Conservation (phyloP, 2,329 filamentous ascomycete genomes). For the Westerdykella ornata region DNA sequence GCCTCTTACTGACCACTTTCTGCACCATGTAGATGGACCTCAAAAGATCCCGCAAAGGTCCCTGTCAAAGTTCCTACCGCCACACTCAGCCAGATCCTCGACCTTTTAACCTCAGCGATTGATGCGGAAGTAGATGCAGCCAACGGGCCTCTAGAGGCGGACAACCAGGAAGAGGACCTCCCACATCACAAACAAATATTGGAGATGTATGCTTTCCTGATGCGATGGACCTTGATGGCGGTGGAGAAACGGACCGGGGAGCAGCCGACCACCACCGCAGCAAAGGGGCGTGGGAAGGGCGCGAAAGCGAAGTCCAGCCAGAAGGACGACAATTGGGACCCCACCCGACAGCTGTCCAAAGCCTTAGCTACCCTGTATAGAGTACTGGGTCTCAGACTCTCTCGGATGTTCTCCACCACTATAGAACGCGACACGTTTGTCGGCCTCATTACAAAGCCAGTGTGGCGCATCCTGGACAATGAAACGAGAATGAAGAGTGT, state of each 20-base stretch:
- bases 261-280: conserved; percentile 69
- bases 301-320: conserved; percentile 59
- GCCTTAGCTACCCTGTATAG: conserved; percentile 94
- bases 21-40: too few relatives aligned
- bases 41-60: too few relatives aligned
- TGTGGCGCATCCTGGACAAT: conserved; percentile 90
- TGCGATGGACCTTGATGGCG: conserved; percentile 93
- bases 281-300: conserved; percentile 65
- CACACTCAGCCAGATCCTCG: conserved; percentile 85
- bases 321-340: conserved; percentile 82
- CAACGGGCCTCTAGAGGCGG: conserved; percentile 78
- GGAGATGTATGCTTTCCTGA: conserved; percentile 86
- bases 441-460: conserved; percentile 79
- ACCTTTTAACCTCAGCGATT: conserved; percentile 78
- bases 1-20: too few relatives aligned
- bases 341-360: conserved; percentile 75
- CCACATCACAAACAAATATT: conserved; percentile 84
- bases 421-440: conserved; percentile 96
- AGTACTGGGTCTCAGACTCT: conserved; percentile 84
- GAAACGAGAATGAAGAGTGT: conserved; percentile 87
- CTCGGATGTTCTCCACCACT: conserved; percentile 90
- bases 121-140: conserved; percentile 79
- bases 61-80: conserved; percentile 65
- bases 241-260: conserved; percentile 91
- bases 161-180: conserved; percentile 76